Evolutionary conservation across 23 red algal genomes (phyloP), one percentile per base, ranked within the genome.

Genomic region (Gracilariopsis chorda): DNA sequence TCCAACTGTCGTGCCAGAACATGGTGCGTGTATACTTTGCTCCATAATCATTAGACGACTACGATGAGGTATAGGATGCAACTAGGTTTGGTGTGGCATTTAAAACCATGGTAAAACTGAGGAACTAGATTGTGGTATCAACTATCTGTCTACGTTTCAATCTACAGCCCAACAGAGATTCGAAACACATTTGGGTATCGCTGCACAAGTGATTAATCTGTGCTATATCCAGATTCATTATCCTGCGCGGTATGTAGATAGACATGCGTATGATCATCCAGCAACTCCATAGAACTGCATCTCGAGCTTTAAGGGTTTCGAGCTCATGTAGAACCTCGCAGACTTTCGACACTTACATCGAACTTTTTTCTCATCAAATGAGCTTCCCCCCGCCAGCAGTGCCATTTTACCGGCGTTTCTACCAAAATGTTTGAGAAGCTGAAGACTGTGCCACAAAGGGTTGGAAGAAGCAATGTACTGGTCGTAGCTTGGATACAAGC

Each of bases 171-270:
- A 35, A 1, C 42, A 2, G 20, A 78, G 43, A 53, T 78, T 1
- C 42, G 1, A 78, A 78, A 78, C 14, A 52, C 6, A 32, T 49
- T 78, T 53, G 72, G n/a, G 48, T 78, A 78, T 5, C 72, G 72
- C 21, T 51, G 4, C 1, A 78, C 72, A 23, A 43, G 72, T 9
- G 4, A 19, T 35, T 78, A 17, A 9, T 2, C 72, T 29, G 3
- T 48, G 13, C 27, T 78, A 17, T 51, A 48, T 24, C 48, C 72
- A 25, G 72, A 53, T n/a, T 43, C 25, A 14, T 78, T 51, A 51
- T 78, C 72, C 34, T 52, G 48, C 5, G 48, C 7, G 41, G 39
- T 78, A 52, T 78, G 72, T 14, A 78, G 29, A 35, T 75, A n/a
- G n/a, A n/a, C n/a, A 75, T 25, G 9, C 37, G 44, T 48, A 8